Percentiles rank a stretch among this genome's conserved stretches.
Conservation (phyloP, 192 early-diverging fungal genomes). For the Backusella psychrophila region DNA sequence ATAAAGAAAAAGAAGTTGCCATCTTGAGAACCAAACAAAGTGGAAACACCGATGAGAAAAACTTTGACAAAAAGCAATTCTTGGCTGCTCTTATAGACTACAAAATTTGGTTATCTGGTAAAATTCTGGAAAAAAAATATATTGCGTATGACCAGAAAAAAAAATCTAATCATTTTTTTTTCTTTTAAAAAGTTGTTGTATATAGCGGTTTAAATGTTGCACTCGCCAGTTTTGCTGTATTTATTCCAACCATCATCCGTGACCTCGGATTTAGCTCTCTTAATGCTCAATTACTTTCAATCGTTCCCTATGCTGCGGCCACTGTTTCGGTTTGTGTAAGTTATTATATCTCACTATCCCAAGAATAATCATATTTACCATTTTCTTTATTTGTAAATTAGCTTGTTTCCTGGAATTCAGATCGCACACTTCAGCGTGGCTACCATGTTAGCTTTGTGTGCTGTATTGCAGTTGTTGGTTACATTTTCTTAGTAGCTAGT, state of each 20-base stretch:
- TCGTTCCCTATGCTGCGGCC: conserved; percentile 6
- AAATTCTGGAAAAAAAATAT: background rate
- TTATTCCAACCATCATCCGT: conserved; percentile 44
- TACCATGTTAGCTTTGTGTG: conserved; percentile 34
- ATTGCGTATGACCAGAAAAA: background rate
- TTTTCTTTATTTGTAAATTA: background rate
- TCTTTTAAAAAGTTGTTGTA: conserved; percentile 11
- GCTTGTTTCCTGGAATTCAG: conserved; percentile 43
- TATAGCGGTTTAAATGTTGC: conserved; percentile 47
- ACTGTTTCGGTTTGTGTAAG: conserved; percentile 38
- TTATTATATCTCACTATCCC: background rate
- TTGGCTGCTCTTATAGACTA: conserved; percentile 33
- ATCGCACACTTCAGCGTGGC: conserved; percentile 47
- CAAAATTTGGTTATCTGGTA: conserved; percentile 24
- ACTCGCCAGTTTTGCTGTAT: conserved; percentile 48
- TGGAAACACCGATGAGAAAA: conserved; percentile 19
- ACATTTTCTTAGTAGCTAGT: conserved; percentile 43
- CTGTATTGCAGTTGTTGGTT: conserved; percentile 32
- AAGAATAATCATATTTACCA: conserved; percentile 30
- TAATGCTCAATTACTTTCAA: conserved; percentile 15
- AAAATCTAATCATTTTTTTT: background rate
- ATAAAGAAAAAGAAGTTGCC: conserved; percentile 37
- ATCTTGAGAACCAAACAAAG: conserved; percentile 26
- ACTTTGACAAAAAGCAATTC: conserved; percentile 32
- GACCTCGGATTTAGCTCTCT: conserved; percentile 34